Percentiles rank a stretch among this genome's conserved stretches.
These are phyloP conservation scores for Suzukiozyma palmioleophila DNA, from an alignment of 1,139 yeast species.

Conservation along the genomic window DNA sequence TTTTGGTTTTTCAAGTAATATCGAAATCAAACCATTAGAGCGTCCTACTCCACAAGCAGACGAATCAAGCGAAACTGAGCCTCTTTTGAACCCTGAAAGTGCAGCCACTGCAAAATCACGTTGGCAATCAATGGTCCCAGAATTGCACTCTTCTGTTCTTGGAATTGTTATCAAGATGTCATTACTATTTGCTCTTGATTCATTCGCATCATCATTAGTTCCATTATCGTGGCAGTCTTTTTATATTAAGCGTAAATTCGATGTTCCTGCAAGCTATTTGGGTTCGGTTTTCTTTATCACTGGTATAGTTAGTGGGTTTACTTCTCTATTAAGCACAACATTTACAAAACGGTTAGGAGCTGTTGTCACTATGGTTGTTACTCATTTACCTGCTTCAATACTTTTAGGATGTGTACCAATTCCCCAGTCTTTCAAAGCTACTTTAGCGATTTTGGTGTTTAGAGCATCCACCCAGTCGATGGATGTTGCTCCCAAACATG, in stretches of 20 bases:
- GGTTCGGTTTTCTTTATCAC: conserved; percentile 38
- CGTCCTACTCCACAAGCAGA: conserved; percentile 1
- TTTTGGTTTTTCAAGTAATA: conserved; percentile 19
- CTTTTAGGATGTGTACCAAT: conserved; percentile 34
- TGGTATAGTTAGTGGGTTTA: conserved; percentile 35
- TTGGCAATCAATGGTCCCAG: conserved; percentile 16
- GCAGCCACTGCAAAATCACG: conserved; percentile 8
- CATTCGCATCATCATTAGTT: conserved; percentile 41
- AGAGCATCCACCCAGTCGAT: conserved; percentile 38
- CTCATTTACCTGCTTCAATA: conserved; percentile 42
- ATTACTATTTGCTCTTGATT: conserved; percentile 36
- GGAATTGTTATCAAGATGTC: conserved; percentile 30
- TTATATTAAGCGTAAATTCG: conserved; percentile 34
- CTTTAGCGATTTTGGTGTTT: conserved; percentile 27
- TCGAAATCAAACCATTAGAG: conserved; percentile 6
- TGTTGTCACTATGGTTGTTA: conserved; percentile 39
- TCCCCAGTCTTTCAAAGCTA: conserved; percentile 24
- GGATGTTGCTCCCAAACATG: conserved; percentile 46
- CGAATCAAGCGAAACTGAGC: conserved; percentile 9
- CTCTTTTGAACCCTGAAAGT: conserved; percentile 8
- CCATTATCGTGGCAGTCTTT: conserved; percentile 44
- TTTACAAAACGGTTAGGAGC: conserved; percentile 42
- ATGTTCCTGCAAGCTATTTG: conserved; percentile 26
- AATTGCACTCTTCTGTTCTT: conserved; percentile 15
- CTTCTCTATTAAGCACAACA: conserved; percentile 39